Base-by-base conservation (phyloP, 2,329 filamentous ascomycete species). In the Fusarium sp. region DNA sequence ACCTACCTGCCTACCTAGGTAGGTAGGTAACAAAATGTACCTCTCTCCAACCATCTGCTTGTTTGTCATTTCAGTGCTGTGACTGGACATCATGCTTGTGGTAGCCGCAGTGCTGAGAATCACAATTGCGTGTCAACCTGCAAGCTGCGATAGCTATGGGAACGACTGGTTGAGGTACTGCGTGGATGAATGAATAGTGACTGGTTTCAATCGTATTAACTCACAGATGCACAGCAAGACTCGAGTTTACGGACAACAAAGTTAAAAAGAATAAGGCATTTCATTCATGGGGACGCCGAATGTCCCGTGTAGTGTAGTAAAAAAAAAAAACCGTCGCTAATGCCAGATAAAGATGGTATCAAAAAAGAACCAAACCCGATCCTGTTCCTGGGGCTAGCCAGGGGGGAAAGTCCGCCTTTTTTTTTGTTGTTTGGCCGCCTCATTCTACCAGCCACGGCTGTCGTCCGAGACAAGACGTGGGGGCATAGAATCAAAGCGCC, bases 321-420 rank as follows among this genome's bases (percentile, higher is more conserved):
- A 40, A n/a, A 15, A 40, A 40, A 47, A 47, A 66, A 66, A 59
- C 69, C 62, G 59, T 75, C 73, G 73, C 73, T 75, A 73, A 75
- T 72, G 62, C 66, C 61, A 60, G 28, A 73, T 70, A 47, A 62
- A 63, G 40, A 60, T 70, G 54, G 50, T 71, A 72, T 67, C 66
- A 62, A 68, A 60, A 23, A 62, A 48, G 28, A 55, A 50, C 40
- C 60, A 56, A 57, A 40, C 41, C 64, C 44, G 55, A 39, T 52
- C 52, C 53, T 60, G 50, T 52, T 68, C 63, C 60, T 64, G 58
- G 59, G 47, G 34, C 64, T 60, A 53, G 51, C 41, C 56, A 37
- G 53, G 41, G 34, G 13, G 60, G 44, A 37, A 61, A 64, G 51
- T 63, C 59, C 56, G 51, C 60, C 27, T 40, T 53, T 69, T 58